Conservation (phyloP, 2,329 filamentous ascomycete genomes). For the Hypoxylon sp. region DNA sequence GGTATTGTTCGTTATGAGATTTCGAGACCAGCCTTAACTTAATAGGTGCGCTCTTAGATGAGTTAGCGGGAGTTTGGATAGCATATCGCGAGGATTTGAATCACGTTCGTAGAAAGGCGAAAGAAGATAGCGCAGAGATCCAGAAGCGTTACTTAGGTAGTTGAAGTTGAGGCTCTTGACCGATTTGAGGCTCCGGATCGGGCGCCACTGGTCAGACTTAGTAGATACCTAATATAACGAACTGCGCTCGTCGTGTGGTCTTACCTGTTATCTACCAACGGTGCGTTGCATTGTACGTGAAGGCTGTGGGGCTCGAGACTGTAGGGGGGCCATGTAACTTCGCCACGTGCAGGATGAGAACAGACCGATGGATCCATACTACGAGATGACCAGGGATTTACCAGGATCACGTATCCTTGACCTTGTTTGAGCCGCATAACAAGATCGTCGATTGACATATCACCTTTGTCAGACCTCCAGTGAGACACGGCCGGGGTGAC, state of each 20-base stretch:
- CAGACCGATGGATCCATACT: constrained; percentile 25
- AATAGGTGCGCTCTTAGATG: background rate
- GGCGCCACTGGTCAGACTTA: constrained; percentile 27
- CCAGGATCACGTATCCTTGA: constrained; percentile 29
- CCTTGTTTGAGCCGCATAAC: constrained; percentile 30
- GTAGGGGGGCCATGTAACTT: constrained; percentile 34
- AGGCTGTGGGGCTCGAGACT: constrained; percentile 32
- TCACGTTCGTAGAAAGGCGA: background rate
- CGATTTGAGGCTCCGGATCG: constrained; percentile 22
- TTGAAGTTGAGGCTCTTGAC: constrained; percentile 8
- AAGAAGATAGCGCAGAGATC: background rate
- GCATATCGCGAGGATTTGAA: background rate
- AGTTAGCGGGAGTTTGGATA: background rate
- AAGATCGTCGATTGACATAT: constrained; percentile 20
- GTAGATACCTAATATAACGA: constrained; percentile 39
- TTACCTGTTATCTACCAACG: constrained; percentile 32
- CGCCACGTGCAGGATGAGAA: constrained; percentile 34
- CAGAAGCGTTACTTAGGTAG: background rate
- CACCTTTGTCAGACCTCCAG: constrained; percentile 25
- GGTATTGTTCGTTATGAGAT: background rate
- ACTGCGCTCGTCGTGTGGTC: constrained; percentile 23
- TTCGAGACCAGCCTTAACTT: background rate
- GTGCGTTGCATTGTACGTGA: constrained; percentile 39
- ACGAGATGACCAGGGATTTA: constrained; percentile 4
- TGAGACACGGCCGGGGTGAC: constrained; percentile 12